These are phyloP conservation scores for Lojkania enalia DNA, from an alignment of 2,329 filamentous ascomycete species.

Conservation along the genomic window DNA sequence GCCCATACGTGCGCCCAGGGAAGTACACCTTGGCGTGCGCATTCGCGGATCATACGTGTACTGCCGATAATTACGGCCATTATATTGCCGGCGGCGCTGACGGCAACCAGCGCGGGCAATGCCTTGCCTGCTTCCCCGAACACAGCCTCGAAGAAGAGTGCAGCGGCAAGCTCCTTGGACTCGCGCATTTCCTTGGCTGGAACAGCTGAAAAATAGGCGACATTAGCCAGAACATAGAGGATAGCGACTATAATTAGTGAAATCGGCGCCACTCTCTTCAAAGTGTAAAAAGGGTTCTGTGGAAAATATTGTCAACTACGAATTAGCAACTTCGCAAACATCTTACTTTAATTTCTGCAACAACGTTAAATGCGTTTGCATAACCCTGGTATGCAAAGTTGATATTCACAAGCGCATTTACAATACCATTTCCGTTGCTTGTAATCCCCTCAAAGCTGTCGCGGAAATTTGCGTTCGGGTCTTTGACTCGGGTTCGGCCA, in stretches of 20 bases:
- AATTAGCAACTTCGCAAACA: conserved; percentile 10
- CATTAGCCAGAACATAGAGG: conserved; percentile 31
- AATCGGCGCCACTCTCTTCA: conserved; percentile 53
- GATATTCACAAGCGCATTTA: conserved; percentile 36
- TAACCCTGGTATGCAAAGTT: conserved; percentile 38
- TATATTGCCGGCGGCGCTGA: conserved; percentile 33
- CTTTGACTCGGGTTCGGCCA: conserved; percentile 29
- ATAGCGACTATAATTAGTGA: conserved; percentile 57
- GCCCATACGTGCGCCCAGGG: conserved; percentile 58
- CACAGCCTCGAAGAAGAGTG: conserved; percentile 62
- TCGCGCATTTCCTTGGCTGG: conserved; percentile 54
- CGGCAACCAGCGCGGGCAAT: conserved; percentile 52
- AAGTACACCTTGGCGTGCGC: conserved; percentile 32
- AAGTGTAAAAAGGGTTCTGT: conserved; percentile 61
- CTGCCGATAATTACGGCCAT: conserved; percentile 36
- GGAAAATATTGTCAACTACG: no score
- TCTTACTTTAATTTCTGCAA: conserved; percentile 36
- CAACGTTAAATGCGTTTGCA: conserved; percentile 40
- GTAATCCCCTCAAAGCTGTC: conserved; percentile 33
- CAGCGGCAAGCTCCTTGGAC: conserved; percentile 59
- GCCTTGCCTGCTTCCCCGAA: conserved; percentile 60
- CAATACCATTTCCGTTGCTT: conserved; percentile 33
- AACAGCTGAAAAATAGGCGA: conserved; percentile 33
- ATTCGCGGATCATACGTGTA: conserved; percentile 34
- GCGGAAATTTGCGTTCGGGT: conserved; percentile 31